Conservation (phyloP, 176 grass and related monocot genomes). For the Eleusine indica region DNA sequence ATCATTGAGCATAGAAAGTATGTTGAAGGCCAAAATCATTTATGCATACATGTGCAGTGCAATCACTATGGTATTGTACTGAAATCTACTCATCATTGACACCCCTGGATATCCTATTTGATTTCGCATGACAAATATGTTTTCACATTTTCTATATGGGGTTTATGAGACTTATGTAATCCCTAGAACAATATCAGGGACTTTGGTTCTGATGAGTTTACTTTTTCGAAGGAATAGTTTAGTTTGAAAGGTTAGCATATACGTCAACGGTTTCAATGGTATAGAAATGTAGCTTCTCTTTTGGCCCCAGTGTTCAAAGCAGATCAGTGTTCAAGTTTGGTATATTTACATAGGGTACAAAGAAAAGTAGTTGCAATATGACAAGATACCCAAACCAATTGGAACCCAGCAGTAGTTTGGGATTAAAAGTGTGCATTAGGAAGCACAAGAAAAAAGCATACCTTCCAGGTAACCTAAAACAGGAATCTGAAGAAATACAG, state of each 20-base stretch:
- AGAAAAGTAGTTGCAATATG: conserved; percentile 15
- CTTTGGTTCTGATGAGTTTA: neutral
- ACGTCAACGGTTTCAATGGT: neutral
- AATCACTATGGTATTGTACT: neutral
- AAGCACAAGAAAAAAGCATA: conserved; percentile 5
- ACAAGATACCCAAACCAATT: neutral
- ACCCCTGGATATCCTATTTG: neutral
- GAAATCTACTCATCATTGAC: neutral
- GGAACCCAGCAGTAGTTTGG: neutral
- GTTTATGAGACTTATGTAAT: neutral
- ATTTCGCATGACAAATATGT: neutral
- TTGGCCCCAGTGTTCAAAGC: neutral
- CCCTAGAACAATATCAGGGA: neutral
- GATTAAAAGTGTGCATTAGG: neutral
- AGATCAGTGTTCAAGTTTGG: neutral
- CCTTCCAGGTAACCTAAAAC: conserved; percentile 84
- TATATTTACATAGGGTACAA: conserved; percentile 8
- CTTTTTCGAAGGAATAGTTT: neutral
- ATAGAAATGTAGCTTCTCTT: neutral
- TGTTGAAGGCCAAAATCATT: neutral
- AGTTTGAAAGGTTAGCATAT: neutral
- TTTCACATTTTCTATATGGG: neutral
- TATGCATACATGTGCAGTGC: neutral
- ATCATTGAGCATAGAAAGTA: neutral
- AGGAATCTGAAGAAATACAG: conserved; percentile 74